phyloP scores from a whole-genome alignment of 163 green algal species.

The Scenedesmus sp. region DNA sequence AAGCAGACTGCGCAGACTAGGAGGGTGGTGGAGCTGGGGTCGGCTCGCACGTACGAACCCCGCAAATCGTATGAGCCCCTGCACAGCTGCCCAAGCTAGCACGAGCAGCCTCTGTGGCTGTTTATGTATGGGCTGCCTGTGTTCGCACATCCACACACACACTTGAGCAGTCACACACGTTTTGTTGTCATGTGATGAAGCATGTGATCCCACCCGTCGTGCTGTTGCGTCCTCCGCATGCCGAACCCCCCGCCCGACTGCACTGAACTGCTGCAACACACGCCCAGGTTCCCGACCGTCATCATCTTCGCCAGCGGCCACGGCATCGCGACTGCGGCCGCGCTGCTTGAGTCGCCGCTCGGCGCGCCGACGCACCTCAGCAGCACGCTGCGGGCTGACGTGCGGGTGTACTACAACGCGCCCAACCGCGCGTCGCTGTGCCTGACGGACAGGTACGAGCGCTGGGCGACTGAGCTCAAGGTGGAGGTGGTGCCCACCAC shows the following conservation, averaged over 20 bases:
- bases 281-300: conserved; percentile 58
- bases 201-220: too few species aligned
- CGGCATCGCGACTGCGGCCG: conserved; percentile 81
- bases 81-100: too few species aligned
- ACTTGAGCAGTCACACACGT: not conserved
- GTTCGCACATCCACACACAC: too few species aligned
- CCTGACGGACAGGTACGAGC: conserved; percentile 63
- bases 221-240: too few species aligned
- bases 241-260: not conserved
- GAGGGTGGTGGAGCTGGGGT: too few species aligned
- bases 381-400: conserved; percentile 72
- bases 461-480: conserved; percentile 64
- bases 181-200: not conserved
- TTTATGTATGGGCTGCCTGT: too few species aligned
- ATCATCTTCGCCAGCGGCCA: conserved; percentile 81
- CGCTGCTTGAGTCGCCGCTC: conserved; percentile 79
- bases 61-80: too few species aligned
- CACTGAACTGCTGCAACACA: not conserved
- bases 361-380: conserved; percentile 70
- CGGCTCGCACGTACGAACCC: too few species aligned
- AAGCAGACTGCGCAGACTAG: too few species aligned
- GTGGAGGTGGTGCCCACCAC: conserved; percentile 55
- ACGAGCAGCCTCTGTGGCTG: too few species aligned
- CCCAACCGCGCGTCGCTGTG: conserved; percentile 4
- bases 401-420: conserved; percentile 86